Evolutionary conservation across 495 filamentous ascomycete genomes (phyloP).

Genomic region (Penicillium cinerascens): DNA sequence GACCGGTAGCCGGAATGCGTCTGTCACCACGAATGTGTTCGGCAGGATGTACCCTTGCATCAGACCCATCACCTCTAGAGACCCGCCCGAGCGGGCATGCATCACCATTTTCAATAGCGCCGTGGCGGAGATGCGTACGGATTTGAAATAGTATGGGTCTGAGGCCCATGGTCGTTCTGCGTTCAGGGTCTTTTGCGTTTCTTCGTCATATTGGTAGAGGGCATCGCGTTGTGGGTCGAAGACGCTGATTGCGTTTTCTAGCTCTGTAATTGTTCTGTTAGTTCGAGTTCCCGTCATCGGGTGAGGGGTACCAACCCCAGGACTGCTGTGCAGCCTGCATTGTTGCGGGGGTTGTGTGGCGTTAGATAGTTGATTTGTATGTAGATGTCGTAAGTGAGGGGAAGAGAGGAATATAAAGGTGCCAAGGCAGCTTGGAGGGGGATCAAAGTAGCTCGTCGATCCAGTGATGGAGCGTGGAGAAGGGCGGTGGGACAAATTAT

Average conservation of each 20-base stretch:
- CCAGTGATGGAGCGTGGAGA: constrained; percentile 16
- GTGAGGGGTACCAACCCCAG: constrained; percentile 49
- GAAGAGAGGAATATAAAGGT: not conserved
- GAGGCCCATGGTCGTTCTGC: constrained; percentile 70
- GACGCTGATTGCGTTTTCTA: constrained; percentile 79
- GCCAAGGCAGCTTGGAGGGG: not conserved
- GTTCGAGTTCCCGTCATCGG: not conserved
- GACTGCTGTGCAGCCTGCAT: constrained; percentile 58
- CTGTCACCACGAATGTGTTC: constrained; percentile 86
- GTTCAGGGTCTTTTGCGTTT: constrained; percentile 55
- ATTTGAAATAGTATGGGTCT: constrained; percentile 88
- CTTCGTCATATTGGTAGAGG: constrained; percentile 76
- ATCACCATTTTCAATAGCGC: constrained; percentile 99
- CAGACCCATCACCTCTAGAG: constrained; percentile 93
- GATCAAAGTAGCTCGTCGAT: not conserved
- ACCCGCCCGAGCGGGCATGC: constrained; percentile 91
- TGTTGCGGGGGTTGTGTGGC: constrained; percentile 3
- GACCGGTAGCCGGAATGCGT: constrained; percentile 90
- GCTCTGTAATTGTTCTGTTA: constrained; percentile 55
- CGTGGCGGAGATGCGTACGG: constrained; percentile 87
- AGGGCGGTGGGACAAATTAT: constrained; percentile 13
- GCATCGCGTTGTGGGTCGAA: constrained; percentile 85
- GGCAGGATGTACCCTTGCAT: constrained; percentile 91
- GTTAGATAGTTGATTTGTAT: not conserved
- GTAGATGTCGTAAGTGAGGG: not conserved